phyloP scores from a whole-genome alignment of 768 basidiomycete genomes.

The Russula griseocarnosa region DNA sequence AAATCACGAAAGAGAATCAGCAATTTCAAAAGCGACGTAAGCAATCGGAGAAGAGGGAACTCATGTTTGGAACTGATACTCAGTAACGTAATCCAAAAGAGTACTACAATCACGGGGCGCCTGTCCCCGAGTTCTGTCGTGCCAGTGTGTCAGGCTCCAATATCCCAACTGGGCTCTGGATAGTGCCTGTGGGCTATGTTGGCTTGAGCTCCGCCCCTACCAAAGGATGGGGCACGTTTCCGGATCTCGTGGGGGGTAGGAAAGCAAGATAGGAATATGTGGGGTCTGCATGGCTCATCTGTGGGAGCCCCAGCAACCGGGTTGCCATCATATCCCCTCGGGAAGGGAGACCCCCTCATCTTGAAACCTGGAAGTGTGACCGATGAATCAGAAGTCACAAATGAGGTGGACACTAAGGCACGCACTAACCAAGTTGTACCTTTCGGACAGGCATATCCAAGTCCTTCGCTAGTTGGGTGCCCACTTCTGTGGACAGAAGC shows the following conservation, averaged over 20 bases:
- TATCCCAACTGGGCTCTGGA: not conserved
- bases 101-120: not conserved
- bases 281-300: not conserved
- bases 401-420: not conserved
- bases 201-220: not conserved
- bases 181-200: not conserved
- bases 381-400: not conserved
- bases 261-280: not conserved
- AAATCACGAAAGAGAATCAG: not conserved
- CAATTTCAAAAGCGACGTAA: not conserved
- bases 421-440: not conserved
- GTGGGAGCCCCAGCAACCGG: not conserved
- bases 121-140: not conserved
- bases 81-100: not conserved
- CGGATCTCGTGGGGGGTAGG: not conserved
- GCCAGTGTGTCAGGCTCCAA: not conserved
- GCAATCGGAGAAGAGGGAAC: not conserved
- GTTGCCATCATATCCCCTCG: not conserved
- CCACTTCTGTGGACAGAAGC: not conserved
- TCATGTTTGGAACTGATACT: not conserved
- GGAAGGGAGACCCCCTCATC: not conserved
- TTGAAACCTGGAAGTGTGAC: not conserved
- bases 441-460: not conserved
- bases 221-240: not conserved
- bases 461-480: not conserved